Conservation (phyloP, 441 rosid genomes). For the Aquilaria agallochum region DNA sequence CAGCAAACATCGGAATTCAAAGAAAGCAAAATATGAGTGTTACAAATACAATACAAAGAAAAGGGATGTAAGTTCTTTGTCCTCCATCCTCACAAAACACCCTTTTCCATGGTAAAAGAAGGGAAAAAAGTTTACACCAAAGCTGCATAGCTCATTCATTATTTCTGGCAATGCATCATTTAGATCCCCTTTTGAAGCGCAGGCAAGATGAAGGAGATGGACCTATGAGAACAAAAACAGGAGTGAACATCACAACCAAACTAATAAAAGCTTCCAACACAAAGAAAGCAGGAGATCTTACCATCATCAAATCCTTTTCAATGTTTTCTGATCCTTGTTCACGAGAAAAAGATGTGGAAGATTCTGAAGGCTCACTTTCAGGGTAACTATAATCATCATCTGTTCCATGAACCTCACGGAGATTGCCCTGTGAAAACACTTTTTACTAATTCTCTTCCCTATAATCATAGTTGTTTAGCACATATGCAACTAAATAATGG, state of each 20-base stretch:
- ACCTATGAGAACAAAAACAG: constrained; percentile 34
- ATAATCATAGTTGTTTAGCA: constrained; percentile 1
- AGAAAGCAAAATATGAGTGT: constrained; percentile 5
- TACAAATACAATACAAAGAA: constrained; percentile 8
- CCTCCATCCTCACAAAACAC: constrained; percentile 6
- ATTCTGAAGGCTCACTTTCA: constrained; percentile 44
- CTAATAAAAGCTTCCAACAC: too few relatives aligned
- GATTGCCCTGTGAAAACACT: constrained; percentile 32
- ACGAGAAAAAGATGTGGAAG: constrained; percentile 43
- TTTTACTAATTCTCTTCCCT: constrained; percentile 1
- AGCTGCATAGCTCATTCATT: constrained; percentile 62
- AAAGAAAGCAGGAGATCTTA: constrained; percentile 14
- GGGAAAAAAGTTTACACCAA: constrained; percentile 60
- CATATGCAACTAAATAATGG: neutral
- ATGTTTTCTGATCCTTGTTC: constrained; percentile 41
- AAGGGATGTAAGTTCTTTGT: constrained; percentile 2
- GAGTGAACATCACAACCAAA: too few relatives aligned
- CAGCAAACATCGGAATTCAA: constrained; percentile 46
- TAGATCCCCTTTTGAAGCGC: constrained; percentile 72
- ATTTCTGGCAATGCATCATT: constrained; percentile 72
- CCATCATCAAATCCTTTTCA: constrained; percentile 83
- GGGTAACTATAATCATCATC: constrained; percentile 37
- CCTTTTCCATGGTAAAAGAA: neutral
- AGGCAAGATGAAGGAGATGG: constrained; percentile 88
- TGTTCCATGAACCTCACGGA: constrained; percentile 26